Evolutionary conservation across 208 protist species (phyloP).

Genomic region (Trypanosoma scelopori): DNA sequence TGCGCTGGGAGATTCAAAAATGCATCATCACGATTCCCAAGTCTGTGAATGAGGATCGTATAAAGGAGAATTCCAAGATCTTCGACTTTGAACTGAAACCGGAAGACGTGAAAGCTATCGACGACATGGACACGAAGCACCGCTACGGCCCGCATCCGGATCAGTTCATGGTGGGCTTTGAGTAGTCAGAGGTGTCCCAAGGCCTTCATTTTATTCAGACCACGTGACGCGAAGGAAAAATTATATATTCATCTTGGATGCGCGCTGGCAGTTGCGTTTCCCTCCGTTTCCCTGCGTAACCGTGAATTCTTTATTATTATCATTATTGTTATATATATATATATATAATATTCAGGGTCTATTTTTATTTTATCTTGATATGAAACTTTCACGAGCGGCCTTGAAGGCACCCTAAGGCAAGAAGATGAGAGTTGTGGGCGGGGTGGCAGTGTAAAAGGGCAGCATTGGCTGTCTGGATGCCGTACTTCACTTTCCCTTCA

Average conservation of each 20-base stretch:
- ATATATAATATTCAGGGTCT: too few relatives aligned
- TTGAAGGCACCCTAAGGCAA: neutral
- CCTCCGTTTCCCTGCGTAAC: too few relatives aligned
- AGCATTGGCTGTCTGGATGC: neutral
- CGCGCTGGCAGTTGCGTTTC: too few relatives aligned
- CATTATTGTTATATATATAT: too few relatives aligned
- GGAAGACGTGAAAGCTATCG: conserved; percentile 58
- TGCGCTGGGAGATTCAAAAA: conserved; percentile 67
- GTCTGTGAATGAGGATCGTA: conserved; percentile 63
- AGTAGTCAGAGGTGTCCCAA: conserved; percentile 9
- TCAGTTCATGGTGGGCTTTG: conserved; percentile 35
- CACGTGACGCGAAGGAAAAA: too few relatives aligned
- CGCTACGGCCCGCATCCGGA: conserved; percentile 52
- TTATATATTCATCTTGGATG: too few relatives aligned
- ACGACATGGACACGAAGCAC: conserved; percentile 42
- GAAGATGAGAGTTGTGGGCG: neutral
- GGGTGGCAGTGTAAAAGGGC: neutral
- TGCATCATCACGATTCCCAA: conserved; percentile 87
- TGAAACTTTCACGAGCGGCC: neutral
- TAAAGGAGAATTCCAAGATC: conserved; percentile 79
- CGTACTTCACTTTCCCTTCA: too few relatives aligned
- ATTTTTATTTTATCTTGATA: neutral
- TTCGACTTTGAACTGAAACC: conserved; percentile 63
- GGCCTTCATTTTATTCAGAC: conserved; percentile 13
- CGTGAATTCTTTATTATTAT: too few relatives aligned